Evolutionary conservation across 75 land plant species (phyloP).

Genomic region (Adiantum capillusveneris): DNA sequence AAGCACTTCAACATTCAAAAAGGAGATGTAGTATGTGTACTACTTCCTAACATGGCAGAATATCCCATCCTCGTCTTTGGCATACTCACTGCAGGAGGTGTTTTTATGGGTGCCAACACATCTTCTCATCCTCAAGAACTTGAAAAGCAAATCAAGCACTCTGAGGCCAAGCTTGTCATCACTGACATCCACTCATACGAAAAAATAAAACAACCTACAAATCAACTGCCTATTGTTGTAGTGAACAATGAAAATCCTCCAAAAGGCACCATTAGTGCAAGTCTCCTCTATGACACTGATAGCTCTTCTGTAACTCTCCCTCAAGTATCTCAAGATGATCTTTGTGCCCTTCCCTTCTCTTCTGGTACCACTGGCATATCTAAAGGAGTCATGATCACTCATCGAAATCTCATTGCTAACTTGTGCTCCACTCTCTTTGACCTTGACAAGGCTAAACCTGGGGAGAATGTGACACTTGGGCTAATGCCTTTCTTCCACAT

Average conservation of each 20-base stretch:
- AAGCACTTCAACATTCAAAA: conserved; percentile 40
- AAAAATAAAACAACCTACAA: conserved; percentile 25
- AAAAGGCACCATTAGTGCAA: background rate
- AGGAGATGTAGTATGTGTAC: conserved; percentile 72
- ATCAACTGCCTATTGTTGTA: background rate
- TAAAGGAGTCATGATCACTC: conserved; percentile 94
- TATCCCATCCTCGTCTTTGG: conserved; percentile 80
- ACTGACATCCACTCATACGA: conserved; percentile 32
- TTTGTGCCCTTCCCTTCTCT: conserved; percentile 93
- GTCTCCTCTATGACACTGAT: conserved; percentile 16
- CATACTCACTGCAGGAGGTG: conserved; percentile 79
- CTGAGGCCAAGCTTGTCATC: conserved; percentile 66
- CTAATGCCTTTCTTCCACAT: conserved; percentile 98
- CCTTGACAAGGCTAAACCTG: conserved; percentile 37
- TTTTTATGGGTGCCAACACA: conserved; percentile 84
- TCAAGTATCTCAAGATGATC: conserved; percentile 34
- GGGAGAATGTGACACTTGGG: conserved; percentile 55
- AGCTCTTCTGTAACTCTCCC: background rate
- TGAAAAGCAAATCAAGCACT: conserved; percentile 52
- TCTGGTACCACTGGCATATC: conserved; percentile 93
- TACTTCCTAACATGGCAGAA: conserved; percentile 82
- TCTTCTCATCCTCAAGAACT: conserved; percentile 49
- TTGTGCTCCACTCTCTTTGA: conserved; percentile 67
- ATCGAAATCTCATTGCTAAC: conserved; percentile 77
- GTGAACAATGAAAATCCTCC: background rate